These are phyloP conservation scores for Dysphania ambrosioides DNA, from an alignment of 148 eudicot genomes.

Conservation along the genomic window DNA sequence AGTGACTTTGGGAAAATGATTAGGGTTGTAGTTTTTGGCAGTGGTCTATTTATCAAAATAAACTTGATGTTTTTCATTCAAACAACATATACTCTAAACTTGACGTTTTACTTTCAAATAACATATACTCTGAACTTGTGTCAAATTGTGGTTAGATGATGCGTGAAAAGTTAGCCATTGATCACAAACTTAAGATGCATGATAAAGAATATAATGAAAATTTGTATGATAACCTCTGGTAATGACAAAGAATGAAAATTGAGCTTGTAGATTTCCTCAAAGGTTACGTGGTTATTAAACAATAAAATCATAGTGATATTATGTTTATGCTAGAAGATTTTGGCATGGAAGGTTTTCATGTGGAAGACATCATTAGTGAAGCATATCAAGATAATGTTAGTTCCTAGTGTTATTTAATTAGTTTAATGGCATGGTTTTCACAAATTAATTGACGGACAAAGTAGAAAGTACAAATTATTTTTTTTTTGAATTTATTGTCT, in stretches of 20 bases:
- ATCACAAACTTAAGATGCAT: not conserved
- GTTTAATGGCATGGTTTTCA: no score
- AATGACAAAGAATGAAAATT: no score
- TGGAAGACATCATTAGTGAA: conserved; percentile 74
- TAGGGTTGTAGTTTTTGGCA: no score
- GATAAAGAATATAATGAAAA: no score
- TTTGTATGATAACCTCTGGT: no score
- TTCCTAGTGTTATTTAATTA: not conserved
- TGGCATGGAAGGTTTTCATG: conserved; percentile 46
- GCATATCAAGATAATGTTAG: conserved; percentile 79
- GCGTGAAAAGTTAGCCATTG: not conserved
- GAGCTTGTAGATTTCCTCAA: no score
- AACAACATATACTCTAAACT: no score
- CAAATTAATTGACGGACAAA: not conserved
- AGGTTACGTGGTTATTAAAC: not conserved
- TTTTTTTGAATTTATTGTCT: not conserved
- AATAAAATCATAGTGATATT: no score
- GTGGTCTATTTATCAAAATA: no score
- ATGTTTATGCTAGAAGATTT: conserved; percentile 27
- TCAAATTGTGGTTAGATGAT: not conserved
- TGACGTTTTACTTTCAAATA: not conserved
- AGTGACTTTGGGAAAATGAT: no score
- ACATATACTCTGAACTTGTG: not conserved
- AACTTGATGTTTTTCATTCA: no score
- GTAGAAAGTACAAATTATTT: not conserved